phyloP scores from a whole-genome alignment of 805 yeast genomes.

The Yarrowia alimentaria region DNA sequence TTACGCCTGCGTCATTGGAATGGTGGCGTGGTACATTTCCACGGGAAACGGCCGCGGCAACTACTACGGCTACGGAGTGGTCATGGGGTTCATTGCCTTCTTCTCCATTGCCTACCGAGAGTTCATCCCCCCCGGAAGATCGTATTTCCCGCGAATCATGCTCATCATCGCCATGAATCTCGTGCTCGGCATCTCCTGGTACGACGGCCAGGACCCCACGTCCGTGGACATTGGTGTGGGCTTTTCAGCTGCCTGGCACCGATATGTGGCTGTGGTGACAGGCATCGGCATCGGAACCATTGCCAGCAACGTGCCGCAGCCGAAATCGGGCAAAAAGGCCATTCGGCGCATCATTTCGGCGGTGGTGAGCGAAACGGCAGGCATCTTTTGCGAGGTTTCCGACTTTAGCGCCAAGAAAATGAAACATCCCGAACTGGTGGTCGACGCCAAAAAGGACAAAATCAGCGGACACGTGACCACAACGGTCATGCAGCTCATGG shows the following conservation, averaged over 20 bases:
- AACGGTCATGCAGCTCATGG: constrained; percentile 25
- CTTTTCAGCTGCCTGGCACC: constrained; percentile 39
- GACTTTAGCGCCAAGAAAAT: constrained; percentile 37
- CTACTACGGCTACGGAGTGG: constrained; percentile 38
- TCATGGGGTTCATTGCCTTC: constrained; percentile 30
- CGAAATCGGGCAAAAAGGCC: constrained; percentile 38
- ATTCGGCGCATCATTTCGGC: constrained; percentile 36
- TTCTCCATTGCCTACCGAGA: constrained; percentile 35
- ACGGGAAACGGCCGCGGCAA: constrained; percentile 39
- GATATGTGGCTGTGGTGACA: constrained; percentile 38
- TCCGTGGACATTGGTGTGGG: constrained; percentile 36
- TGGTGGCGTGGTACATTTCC: constrained; percentile 42
- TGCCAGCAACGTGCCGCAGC: constrained; percentile 38
- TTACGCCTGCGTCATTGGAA: constrained; percentile 37
- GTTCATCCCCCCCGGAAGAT: constrained; percentile 33
- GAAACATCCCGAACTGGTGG: constrained; percentile 32
- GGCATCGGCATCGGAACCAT: constrained; percentile 39
- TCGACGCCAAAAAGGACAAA: constrained; percentile 33
- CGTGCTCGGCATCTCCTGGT: constrained; percentile 40
- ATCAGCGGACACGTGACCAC: constrained; percentile 31
- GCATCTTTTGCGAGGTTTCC: constrained; percentile 36
- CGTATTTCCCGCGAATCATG: constrained; percentile 34
- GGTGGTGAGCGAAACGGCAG: constrained; percentile 35
- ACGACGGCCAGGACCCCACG: constrained; percentile 32
- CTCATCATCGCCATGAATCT: constrained; percentile 36